Evolutionary conservation across 2,329 filamentous ascomycete species (phyloP).

Genomic region (Talaromyces sp.): DNA sequence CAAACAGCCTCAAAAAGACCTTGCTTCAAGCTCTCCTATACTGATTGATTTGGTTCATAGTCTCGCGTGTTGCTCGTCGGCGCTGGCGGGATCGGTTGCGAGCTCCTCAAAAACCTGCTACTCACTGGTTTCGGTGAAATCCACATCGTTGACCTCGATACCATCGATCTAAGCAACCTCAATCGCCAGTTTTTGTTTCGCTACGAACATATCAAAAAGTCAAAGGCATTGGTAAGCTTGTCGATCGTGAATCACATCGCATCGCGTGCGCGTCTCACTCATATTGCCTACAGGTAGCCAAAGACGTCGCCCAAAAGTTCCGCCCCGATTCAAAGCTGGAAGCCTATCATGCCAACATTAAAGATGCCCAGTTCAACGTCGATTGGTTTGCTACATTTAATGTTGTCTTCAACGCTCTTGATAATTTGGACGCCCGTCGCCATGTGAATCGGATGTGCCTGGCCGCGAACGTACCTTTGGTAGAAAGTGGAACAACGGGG

Average conservation of each 20-base stretch:
- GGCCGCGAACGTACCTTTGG: constrained; percentile 80
- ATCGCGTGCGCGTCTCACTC: constrained; percentile 6
- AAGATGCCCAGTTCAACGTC: constrained; percentile 79
- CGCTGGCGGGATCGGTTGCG: constrained; percentile 94
- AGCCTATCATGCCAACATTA: constrained; percentile 92
- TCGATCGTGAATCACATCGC: neutral
- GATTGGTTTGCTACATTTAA: constrained; percentile 81
- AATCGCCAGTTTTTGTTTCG: constrained; percentile 97
- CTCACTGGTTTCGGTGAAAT: constrained; percentile 89
- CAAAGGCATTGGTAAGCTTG: constrained; percentile 76
- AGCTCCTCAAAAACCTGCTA: constrained; percentile 93
- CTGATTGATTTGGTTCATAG: constrained; percentile 45
- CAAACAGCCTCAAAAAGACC: neutral
- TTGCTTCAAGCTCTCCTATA: neutral
- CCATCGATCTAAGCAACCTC: constrained; percentile 94
- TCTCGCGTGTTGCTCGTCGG: constrained; percentile 89
- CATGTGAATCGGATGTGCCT: constrained; percentile 98
- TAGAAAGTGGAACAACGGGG: constrained; percentile 95
- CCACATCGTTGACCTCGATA: constrained; percentile 94
- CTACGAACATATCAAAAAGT: constrained; percentile 95
- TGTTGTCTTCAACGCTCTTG: constrained; percentile 92
- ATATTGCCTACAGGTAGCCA: constrained; percentile 65
- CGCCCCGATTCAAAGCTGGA: constrained; percentile 83
- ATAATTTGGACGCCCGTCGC: constrained; percentile 88
- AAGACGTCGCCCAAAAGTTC: constrained; percentile 84